Conservation (phyloP, 1,284 basidiomycete species). For the Ustilago curta region DNA sequence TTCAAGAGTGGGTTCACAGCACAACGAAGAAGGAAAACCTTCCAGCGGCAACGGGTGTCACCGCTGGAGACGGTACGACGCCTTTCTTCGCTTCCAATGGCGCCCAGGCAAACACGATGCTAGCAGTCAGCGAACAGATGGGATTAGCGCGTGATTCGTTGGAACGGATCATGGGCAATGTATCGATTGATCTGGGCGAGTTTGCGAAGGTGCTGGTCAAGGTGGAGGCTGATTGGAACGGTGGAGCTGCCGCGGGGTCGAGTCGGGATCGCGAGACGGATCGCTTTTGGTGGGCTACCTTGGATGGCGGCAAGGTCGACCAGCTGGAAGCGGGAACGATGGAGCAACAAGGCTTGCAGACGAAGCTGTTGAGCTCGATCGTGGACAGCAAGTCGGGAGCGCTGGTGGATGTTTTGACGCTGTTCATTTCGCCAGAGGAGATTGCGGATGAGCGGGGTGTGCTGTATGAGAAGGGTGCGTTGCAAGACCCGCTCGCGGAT, state of each 20-base stretch:
- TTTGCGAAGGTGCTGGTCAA: conserved; percentile 29
- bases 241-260: conserved; percentile 1
- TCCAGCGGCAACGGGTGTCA: conserved; percentile 21
- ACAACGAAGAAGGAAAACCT: conserved; percentile 37
- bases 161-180: conserved; percentile 15
- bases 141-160: conserved; percentile 40
- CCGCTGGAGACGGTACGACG: conserved; percentile 10
- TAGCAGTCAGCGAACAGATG: conserved; percentile 51
- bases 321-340: neutral
- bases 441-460: conserved; percentile 39
- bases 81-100: conserved; percentile 18
- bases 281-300: conserved; percentile 38
- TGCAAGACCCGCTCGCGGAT: neutral
- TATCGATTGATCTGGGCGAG: conserved; percentile 27
- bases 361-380: conserved; percentile 30
- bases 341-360: conserved; percentile 15
- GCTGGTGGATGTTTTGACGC: conserved; percentile 38
- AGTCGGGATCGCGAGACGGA: conserved; percentile 18
- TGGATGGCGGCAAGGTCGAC: conserved; percentile 16
- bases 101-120: neutral
- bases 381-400: conserved; percentile 33
- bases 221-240: conserved; percentile 17
- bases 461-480: conserved; percentile 26
- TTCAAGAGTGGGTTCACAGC: conserved; percentile 35
- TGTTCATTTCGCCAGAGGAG: conserved; percentile 41